Evolutionary conservation across 1,284 basidiomycete genomes (phyloP), one percentile per base, ranked within the genome.

Genomic region (Ustilago vetiveriae): DNA sequence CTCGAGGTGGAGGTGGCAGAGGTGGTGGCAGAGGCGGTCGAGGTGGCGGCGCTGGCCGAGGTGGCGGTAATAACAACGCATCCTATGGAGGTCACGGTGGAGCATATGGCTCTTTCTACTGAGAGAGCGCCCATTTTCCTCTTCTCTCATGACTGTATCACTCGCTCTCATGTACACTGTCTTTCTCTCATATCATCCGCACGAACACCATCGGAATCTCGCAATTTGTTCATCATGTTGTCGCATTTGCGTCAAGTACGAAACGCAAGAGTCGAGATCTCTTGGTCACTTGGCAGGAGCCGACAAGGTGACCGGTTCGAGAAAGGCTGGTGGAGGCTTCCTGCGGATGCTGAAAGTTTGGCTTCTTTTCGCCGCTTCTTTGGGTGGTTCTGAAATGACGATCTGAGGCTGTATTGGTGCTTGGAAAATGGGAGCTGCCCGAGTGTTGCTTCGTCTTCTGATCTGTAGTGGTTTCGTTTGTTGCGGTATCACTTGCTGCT

Each of bases 21-120:
- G 51, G 58, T 7, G 38, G 55, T 22, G 35, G 45, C 14, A 26
- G 43, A n/a, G 44, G 60, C 22, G 26, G 38, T 7, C 45, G 51
- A 6, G 35, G 45, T 14, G 46, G 56, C 30, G 52, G 50, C 4
- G 10, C 37, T 11, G 36, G 58, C 11, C 51, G 56, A 8, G 27
- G 45, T 10, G 38, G 38, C 11, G 27, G 27, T 3, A 22, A 45
- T 27, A 52, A 51, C 39, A 11, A 22, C n/a, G 43, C 41, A n/a
- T 48, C 43, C 3, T 55, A 64, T 11, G 59, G 27, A 23, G 66
- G 66, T 6, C 37, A 36, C 21, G 65, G 66, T 7, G 66, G 66
- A 2, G 52, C 66, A 10, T 69, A 69, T 27, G 68, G 63, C 0
- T 54, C 53, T 2, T 71, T 70, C 50, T 67, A 62, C 50, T 66